phyloP scores from a whole-genome alignment of 805 yeast genomes.

The Candida rishiriensis region DNA sequence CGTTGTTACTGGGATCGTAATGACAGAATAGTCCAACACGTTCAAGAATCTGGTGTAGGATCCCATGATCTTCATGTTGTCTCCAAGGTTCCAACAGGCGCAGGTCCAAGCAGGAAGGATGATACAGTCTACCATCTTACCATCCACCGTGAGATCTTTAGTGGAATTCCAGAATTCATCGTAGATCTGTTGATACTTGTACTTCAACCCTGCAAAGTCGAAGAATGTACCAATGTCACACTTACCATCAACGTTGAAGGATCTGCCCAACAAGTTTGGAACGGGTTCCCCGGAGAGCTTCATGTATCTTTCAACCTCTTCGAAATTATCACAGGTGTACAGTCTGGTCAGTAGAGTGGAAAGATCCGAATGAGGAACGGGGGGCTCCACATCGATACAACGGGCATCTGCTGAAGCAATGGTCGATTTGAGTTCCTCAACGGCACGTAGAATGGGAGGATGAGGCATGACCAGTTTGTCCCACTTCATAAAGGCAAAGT shows the following conservation, averaged over 20 bases:
- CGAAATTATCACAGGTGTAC: conserved; percentile 23
- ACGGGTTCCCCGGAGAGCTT: conserved; percentile 29
- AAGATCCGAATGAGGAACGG: conserved; percentile 26
- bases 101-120: conserved; percentile 43
- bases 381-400: conserved; percentile 36
- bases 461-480: conserved; percentile 47
- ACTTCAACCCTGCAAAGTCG: conserved; percentile 34
- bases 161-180: conserved; percentile 37
- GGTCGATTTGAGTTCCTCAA: conserved; percentile 26
- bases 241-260: conserved; percentile 11
- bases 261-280: conserved; percentile 14
- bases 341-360: conserved; percentile 20
- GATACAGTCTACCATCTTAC: conserved; percentile 43
- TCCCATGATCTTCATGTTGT: conserved; percentile 33
- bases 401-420: conserved; percentile 36
- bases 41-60: conserved; percentile 56
- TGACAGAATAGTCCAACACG: conserved; percentile 45
- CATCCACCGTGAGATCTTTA: conserved; percentile 28
- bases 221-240: conserved; percentile 32
- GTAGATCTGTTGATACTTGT: conserved; percentile 32
- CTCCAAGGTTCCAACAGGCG: conserved; percentile 39
- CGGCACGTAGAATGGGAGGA: conserved; percentile 49
- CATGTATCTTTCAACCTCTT: conserved; percentile 22
- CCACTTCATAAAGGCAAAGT: conserved; percentile 42
- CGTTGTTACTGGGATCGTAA: conserved; percentile 40